These are phyloP conservation scores for Pterocarpus macrocarpus DNA, from an alignment of 306 rosid genomes.

Conservation along the genomic window DNA sequence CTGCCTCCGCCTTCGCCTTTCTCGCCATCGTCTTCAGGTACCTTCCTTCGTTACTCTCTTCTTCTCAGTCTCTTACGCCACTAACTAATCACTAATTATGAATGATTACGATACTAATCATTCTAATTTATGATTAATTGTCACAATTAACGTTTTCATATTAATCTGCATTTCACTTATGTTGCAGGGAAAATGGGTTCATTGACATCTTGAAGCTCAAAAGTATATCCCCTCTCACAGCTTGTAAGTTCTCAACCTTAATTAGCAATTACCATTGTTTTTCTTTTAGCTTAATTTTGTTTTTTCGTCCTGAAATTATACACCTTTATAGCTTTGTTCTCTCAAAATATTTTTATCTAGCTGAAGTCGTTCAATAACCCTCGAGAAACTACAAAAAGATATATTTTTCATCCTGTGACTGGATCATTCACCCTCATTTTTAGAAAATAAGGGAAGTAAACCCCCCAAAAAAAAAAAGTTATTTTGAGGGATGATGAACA, in stretches of 20 bases:
- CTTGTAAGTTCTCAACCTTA: slow-evolving; percentile 66
- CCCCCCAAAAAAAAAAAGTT: no score
- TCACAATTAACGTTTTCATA: not conserved
- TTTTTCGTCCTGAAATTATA: no score
- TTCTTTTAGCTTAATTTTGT: not conserved
- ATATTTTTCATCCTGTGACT: no score
- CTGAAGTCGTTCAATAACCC: no score
- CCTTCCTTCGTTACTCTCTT: not conserved
- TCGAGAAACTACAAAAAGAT: no score
- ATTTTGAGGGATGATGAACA: not conserved
- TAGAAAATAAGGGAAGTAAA: no score
- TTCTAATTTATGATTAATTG: not conserved
- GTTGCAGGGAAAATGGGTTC: slow-evolving; percentile 72
- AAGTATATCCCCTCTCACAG: slow-evolving; percentile 59
- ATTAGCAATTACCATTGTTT: not conserved
- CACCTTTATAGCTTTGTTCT: no score
- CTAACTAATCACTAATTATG: not conserved
- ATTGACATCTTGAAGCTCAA: slow-evolving; percentile 58
- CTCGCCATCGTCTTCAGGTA: slow-evolving; percentile 72
- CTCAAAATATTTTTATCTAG: no score
- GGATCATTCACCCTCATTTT: no score
- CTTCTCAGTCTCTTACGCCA: not conserved
- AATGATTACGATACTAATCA: not conserved
- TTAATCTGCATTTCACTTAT: not conserved
- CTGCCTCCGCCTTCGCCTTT: slow-evolving; percentile 71